Evolutionary conservation across 1,284 basidiomycete species (phyloP), one percentile per base, ranked within the genome.

Genomic region (Paramarasmius palmivorus): DNA sequence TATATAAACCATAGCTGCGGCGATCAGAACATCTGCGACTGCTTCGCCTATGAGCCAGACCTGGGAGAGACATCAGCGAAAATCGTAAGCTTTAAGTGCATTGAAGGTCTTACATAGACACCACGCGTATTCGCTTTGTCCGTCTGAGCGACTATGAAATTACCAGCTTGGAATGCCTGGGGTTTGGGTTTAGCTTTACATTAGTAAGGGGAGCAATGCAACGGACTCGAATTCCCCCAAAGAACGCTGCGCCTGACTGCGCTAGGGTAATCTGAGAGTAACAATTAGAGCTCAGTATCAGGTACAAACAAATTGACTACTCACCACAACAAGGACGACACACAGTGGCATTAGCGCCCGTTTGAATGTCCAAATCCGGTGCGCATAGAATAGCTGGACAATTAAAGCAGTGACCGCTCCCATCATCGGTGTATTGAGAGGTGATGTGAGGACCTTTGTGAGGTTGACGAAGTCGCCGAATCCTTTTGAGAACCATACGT

Each of bases 311-410:
- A 32, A 32, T 32, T 12, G 23, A 42, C 8, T 8, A 39, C 55
- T 3, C 32, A 57, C 55, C 1, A 54, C 19, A 2, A 42, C 41
- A 15, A 59, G 38, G 41, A 57, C 38, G 1, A 55, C 15, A 2
- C 35, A 32, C 10, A 55, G 8, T 8, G 52, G 52, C 55, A 55
- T 57, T 12, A 29, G 25, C 42, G 37, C 19, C 50, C 52, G 49
- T 19, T 44, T 52, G 6, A 61, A 39, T 9, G 25, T 44, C 39
- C 44, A 47, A 26, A 65, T 63, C 14, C 61, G 60, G 50, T 61
- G 58, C 42, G 51, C 55, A 50, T 63, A 63, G 49, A 63, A 65
- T 17, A 58, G 19, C 48, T 65, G 63, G 34, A 59, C 57, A 15
- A 59, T 38, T 10, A 59, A 51, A 3, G 56, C 56, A 17, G 60